Conservation (phyloP, 1,139 yeast species). For the Kurtzmaniella quercitrusa region DNA sequence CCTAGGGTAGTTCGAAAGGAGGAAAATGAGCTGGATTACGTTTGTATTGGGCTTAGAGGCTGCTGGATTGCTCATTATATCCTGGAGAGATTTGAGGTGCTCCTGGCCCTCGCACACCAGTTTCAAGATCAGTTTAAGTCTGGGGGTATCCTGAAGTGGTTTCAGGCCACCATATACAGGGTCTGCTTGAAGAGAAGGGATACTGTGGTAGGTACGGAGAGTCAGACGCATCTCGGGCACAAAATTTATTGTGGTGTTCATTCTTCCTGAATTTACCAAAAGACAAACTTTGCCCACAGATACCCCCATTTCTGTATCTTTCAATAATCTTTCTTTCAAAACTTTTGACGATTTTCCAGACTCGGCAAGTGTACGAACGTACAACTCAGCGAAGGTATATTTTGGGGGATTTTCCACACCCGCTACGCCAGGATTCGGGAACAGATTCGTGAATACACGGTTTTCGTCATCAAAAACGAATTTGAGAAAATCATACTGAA, state of each 20-base stretch:
- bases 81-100: conserved; percentile 41
- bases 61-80: conserved; percentile 35
- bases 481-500: conserved; percentile 76
- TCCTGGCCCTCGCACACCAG: conserved; percentile 58
- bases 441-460: conserved; percentile 65
- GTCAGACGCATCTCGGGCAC: conserved; percentile 97
- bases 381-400: conserved; percentile 80
- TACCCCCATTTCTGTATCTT: conserved; percentile 59
- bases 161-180: conserved; percentile 52
- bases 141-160: conserved; percentile 91
- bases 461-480: conserved; percentile 60
- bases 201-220: conserved; percentile 85
- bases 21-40: conserved; percentile 70
- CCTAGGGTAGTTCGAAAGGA: conserved; percentile 63
- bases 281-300: conserved; percentile 81
- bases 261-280: conserved; percentile 85
- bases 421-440: conserved; percentile 31
- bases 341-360: conserved; percentile 82
- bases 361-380: conserved; percentile 76
- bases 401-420: conserved; percentile 41
- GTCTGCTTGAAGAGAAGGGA: conserved; percentile 80
- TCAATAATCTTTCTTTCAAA: conserved; percentile 68
- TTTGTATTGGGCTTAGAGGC: conserved; percentile 43
- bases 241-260: conserved; percentile 93
- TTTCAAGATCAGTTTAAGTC: conserved; percentile 83